Evolutionary conservation across 192 early-diverging fungal species (phyloP), one percentile per base, ranked within the genome.

Genomic region (Coemansia sp.): DNA sequence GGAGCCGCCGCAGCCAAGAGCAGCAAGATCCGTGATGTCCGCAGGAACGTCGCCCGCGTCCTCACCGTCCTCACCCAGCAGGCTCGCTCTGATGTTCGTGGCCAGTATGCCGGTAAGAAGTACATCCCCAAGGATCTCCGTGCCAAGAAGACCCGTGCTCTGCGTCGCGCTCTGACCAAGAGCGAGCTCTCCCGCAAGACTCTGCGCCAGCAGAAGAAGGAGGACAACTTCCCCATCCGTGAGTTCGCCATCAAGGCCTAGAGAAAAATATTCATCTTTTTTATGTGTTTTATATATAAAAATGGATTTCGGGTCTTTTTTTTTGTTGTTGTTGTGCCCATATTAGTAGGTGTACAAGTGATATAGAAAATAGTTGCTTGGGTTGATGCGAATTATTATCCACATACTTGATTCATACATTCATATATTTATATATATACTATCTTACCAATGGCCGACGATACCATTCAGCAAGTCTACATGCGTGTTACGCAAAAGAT

Each of bases 101-200:
- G 88, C 61, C 91, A 90, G 88, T 98, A 95, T 89, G 89, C 92
- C 76, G 88, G 89, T 77, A 97, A 95, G 90, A 98, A 97, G 90
- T 92, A 93, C 87, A 73, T 88, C 43, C 97, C 97, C 66, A 85
- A 95, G 69, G 97, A 99, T 85, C 92, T 99, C 84, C 94, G 97
- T 77, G 86, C 85, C 80, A 99, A 99, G 92, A 95, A 95, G 90
- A 99, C 96, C 70, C 94, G 97, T 80, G 97, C 97, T 70, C 91
- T 98, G 84, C 95, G 97, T 64, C 94, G 95, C 74, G 90, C 91
- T 67, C 86, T 99, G 85, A 95, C 95, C 87, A 78, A 86, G 74
- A 64, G 80, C 77, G 94, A 99, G 87, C 73, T 79, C 45, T 74
- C 88, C 65, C 78, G 78, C 74, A 95, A 92, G 90, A 99, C 97